Base-by-base conservation (phyloP, 2,329 filamentous ascomycete genomes). In the Penicillium thymicola region DNA sequence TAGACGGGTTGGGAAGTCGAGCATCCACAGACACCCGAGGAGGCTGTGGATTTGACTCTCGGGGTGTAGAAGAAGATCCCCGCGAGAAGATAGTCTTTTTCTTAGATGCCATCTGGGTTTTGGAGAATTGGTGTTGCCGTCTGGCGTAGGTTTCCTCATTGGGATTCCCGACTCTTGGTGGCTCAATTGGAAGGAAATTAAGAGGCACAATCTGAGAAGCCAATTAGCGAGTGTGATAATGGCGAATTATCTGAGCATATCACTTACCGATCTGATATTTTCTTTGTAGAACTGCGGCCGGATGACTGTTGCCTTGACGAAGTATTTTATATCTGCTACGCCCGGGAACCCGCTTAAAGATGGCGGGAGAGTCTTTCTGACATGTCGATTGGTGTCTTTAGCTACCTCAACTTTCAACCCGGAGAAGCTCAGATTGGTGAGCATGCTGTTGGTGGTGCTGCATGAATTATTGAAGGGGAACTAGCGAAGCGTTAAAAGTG, bases 181-280 rank as follows among this genome's bases (percentile, higher is more conserved):
- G 90, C 72, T 99, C 94, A 64, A 97, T 93, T 5, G 94, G 94
- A 37, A 97, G 81, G 71, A 99, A 94, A 57, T 90, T 93, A 76
- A 97, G 88, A 36, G 86, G 85, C 36, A 70, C 72, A 62, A 73
- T 74, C 78, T 74, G 63, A 9, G 36, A 32, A 30, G 47, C 49
- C 21, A 1, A 46, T 54, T 8, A 56, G 36, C 30, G 8, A 41
- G 23, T 51, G 23, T 16, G 23, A 18, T 3, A 32, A 42, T 18
- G 55, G 38, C 40, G 34, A 32, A 21, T 6, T 25, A 46, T 37
- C 21, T 5, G 21, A 18, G 14, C 51, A 41, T 36, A 16, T 38
- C 41, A 67, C 71, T 54, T 73, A 77, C 76, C 50, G 71, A 70
- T 65, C 92, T 82, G 73, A 91, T 89, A 67, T 97, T 97, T 75